Conservation (phyloP, 768 basidiomycete species). For the Amanita phalloides region DNA sequence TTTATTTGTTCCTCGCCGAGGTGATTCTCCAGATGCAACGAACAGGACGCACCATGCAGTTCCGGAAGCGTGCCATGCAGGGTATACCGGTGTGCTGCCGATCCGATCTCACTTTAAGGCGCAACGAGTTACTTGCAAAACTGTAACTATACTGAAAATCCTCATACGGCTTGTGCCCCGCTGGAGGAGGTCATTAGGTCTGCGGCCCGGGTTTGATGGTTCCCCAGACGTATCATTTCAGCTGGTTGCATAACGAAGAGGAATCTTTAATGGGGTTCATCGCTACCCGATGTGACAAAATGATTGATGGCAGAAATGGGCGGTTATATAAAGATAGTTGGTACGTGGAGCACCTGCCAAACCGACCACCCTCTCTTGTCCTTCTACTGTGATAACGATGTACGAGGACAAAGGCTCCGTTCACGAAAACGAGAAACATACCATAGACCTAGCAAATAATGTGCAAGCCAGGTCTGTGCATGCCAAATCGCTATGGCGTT, state of each 20-base stretch:
- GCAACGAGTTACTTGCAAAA: no score
- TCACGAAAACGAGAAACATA: conserved; percentile 12
- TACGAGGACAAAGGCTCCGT: conserved; percentile 14
- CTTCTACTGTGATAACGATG: background rate
- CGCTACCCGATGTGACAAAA: background rate
- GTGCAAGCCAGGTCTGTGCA: conserved; percentile 27
- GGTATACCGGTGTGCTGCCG: background rate
- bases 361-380: background rate
- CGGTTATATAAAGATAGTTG: background rate
- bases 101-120: background rate
- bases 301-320: background rate
- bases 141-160: no score
- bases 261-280: background rate
- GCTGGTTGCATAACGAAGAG: background rate
- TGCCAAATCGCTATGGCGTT: no score
- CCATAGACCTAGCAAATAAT: conserved; percentile 25
- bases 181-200: no score
- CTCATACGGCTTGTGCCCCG: no score
- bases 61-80: background rate
- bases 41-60: background rate
- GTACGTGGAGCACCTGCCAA: background rate
- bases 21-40: no score
- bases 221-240: background rate
- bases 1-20: no score
- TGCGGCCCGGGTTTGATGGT: background rate